Percentiles rank a stretch among this genome's conserved stretches.
phyloP scores from a whole-genome alignment of 148 eudicot species.

The Gaultheria prostrata region DNA sequence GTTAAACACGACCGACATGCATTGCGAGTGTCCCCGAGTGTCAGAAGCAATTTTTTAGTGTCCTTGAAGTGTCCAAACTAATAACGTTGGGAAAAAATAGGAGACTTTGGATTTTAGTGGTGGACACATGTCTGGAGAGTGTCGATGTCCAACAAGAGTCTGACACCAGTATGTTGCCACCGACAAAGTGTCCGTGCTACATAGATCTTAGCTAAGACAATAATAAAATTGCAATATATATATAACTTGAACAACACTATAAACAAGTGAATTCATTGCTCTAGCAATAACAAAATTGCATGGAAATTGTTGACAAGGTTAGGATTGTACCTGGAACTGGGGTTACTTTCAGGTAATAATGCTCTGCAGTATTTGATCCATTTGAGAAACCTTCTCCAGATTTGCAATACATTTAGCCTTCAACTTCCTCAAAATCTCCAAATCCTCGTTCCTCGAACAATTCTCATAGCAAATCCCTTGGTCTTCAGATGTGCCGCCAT shows the following conservation, averaged over 20 bases:
- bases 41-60: too few species aligned
- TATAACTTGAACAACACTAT: not conserved
- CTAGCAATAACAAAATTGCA: not conserved
- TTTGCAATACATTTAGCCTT: not conserved
- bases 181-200: too few species aligned
- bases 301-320: not conserved
- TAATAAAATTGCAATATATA: not conserved
- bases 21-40: too few species aligned
- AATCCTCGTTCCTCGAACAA: not conserved
- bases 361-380: not conserved
- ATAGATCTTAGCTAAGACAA: not conserved
- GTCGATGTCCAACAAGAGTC: too few species aligned
- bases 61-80: too few species aligned
- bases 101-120: too few species aligned
- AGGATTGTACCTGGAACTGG: not conserved
- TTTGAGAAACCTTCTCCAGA: not conserved
- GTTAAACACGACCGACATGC: too few species aligned
- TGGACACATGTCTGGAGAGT: too few species aligned
- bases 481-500: not conserved
- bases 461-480: not conserved
- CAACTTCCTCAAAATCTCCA: not conserved
- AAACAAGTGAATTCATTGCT: not conserved
- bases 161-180: too few species aligned
- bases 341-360: not conserved
- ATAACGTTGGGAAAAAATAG: too few species aligned